phyloP scores from a whole-genome alignment of 352 stramenopile species.

The Phytophthora agathidicida region DNA sequence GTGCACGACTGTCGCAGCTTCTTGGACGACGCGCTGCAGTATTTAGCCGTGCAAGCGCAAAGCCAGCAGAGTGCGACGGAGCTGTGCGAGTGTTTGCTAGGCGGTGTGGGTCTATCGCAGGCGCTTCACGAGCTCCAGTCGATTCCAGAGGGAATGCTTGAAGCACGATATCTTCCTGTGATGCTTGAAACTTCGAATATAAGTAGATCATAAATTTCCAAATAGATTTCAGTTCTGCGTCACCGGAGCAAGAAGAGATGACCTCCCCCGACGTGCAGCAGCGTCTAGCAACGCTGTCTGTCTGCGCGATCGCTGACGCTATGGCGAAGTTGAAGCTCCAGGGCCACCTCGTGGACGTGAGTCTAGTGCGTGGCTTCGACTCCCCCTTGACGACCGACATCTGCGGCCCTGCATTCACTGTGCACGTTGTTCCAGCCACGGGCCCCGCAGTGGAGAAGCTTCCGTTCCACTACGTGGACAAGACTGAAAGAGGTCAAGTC shows the following conservation, averaged over 20 bases:
- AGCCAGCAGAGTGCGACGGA: conserved; percentile 16
- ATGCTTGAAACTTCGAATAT: too few species aligned
- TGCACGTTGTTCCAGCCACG: conserved; percentile 76
- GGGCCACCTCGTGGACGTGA: conserved; percentile 78
- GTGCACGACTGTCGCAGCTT: conserved; percentile 43
- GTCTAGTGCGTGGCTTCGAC: conserved; percentile 67
- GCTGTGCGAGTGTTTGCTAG: conserved; percentile 30
- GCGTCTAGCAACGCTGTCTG: conserved; percentile 78
- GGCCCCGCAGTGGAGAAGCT: conserved; percentile 33
- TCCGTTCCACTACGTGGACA: conserved; percentile 82
- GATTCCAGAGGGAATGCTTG: conserved; percentile 19
- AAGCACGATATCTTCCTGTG: conserved; percentile 38
- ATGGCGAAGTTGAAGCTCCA: conserved; percentile 81
- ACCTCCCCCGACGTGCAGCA: conserved; percentile 48
- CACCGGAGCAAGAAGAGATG: too few species aligned
- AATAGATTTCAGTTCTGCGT: too few species aligned
- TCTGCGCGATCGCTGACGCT: conserved; percentile 81
- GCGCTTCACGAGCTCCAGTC: conserved; percentile 34
- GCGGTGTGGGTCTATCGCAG: conserved; percentile 20
- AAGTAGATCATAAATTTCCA: too few species aligned
- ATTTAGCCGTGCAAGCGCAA: conserved; percentile 35
- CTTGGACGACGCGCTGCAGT: conserved; percentile 48
- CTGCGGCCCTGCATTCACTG: conserved; percentile 74
- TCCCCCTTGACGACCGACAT: conserved; percentile 71
- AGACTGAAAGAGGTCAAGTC: conserved; percentile 72